A percentile compares a stretch with the other conserved stretches of the same genome.
phyloP scores from a whole-genome alignment of 2,329 filamentous ascomycete species.

The Talaromyces sp. region DNA sequence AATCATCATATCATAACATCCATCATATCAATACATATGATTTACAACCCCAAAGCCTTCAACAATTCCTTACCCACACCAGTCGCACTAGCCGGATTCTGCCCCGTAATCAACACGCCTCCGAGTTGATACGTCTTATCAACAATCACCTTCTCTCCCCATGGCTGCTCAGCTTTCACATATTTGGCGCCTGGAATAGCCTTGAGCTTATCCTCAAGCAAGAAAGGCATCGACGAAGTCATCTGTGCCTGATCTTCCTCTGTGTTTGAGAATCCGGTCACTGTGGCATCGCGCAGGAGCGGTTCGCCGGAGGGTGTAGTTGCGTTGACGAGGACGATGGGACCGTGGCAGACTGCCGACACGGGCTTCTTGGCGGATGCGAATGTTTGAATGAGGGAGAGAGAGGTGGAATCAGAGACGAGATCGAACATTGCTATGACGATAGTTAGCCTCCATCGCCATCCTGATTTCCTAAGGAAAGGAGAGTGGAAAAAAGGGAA shows the following conservation, averaged over 20 bases:
- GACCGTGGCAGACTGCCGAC: constrained; percentile 50
- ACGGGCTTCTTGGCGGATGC: constrained; percentile 48
- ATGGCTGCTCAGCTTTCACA: constrained; percentile 45
- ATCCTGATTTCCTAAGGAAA: background rate
- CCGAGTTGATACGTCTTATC: constrained; percentile 26
- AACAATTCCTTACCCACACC: constrained; percentile 44
- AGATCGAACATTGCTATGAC: constrained; percentile 51
- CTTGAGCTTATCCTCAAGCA: constrained; percentile 45
- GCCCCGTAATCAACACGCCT: constrained; percentile 46
- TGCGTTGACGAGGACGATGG: constrained; percentile 44
- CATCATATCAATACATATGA: background rate
- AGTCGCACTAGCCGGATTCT: constrained; percentile 46
- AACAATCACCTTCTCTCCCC: constrained; percentile 45
- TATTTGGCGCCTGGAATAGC: constrained; percentile 41
- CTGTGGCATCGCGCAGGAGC: constrained; percentile 39
- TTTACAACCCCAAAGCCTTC: constrained; percentile 28
- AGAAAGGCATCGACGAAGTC: constrained; percentile 44
- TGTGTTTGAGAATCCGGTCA: constrained; percentile 48
- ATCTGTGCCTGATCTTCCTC: constrained; percentile 45
- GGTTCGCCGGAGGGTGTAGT: constrained; percentile 42
- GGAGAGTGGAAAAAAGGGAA: constrained; percentile 9
- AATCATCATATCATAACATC: background rate
- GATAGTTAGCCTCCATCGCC: background rate
- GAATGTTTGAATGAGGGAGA: constrained; percentile 47
- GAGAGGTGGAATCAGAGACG: constrained; percentile 38